Percentiles rank a stretch among this genome's conserved stretches.
phyloP scores from a whole-genome alignment of 2,329 filamentous ascomycete genomes.

The Pseudogymnoascus sp. region DNA sequence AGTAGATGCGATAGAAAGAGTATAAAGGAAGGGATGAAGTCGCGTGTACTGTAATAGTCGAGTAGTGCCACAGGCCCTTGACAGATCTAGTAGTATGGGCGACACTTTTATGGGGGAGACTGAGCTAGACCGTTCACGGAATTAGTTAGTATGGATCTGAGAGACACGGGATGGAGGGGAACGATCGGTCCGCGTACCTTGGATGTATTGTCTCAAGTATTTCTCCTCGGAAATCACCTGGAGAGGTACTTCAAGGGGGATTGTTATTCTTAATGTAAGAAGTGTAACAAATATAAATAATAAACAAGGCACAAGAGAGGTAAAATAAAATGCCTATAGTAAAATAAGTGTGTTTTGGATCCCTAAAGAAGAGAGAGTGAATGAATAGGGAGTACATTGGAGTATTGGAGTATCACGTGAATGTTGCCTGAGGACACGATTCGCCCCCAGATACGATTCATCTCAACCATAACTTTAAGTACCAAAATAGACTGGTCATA shows the following conservation, averaged over 20 bases:
- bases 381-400: not conserved
- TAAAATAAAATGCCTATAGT: not conserved
- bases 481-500: not conserved
- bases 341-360: not conserved
- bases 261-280: not conserved
- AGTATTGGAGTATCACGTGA: not conserved
- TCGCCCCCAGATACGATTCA: not conserved
- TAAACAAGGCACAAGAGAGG: not conserved
- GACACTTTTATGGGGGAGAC: slow-evolving; percentile 3
- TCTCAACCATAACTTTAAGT: not conserved
- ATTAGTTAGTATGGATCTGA: not conserved
- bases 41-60: not conserved
- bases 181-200: not conserved
- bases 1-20: not conserved
- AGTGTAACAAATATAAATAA: not conserved
- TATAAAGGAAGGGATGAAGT: not conserved
- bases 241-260: not conserved
- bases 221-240: not conserved
- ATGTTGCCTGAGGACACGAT: not conserved
- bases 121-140: not conserved
- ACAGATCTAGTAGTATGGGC: not conserved
- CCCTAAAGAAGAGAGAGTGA: not conserved
- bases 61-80: not conserved
- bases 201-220: not conserved
- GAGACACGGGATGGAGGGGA: not conserved